These are phyloP conservation scores for Neonectria hederae DNA, from an alignment of 2,329 filamentous ascomycete species.

Conservation along the genomic window DNA sequence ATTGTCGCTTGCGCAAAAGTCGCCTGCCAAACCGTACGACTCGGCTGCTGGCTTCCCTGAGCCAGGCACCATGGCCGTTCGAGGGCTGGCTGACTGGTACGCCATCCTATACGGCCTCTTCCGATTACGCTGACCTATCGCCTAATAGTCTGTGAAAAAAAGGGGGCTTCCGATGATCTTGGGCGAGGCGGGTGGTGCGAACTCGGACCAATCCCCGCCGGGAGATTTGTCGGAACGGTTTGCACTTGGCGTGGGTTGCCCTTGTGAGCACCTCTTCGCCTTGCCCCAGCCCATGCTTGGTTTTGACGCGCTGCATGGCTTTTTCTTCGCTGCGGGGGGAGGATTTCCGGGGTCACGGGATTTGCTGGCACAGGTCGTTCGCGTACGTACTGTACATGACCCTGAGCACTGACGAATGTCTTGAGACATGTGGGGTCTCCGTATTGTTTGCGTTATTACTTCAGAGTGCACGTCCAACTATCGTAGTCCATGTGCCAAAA, in stretches of 20 bases:
- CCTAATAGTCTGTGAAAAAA: conserved; percentile 18
- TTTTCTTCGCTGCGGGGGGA: conserved; percentile 2
- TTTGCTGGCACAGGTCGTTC: not conserved
- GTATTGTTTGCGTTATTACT: not conserved
- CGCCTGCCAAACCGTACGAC: conserved; percentile 39
- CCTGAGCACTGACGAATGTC: not conserved
- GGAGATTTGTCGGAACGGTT: conserved; percentile 33
- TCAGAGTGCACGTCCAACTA: no score
- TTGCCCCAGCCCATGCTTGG: conserved; percentile 11
- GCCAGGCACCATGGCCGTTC: conserved; percentile 15
- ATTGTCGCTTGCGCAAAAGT: conserved; percentile 27
- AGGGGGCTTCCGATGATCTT: conserved; percentile 18
- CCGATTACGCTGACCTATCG: conserved; percentile 40
- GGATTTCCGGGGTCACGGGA: not conserved
- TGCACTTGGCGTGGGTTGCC: conserved; percentile 30
- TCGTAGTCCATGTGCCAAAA: not conserved
- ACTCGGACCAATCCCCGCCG: conserved; percentile 41
- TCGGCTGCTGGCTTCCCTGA: conserved; percentile 17
- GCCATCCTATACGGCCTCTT: conserved; percentile 30
- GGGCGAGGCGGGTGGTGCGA: conserved; percentile 20
- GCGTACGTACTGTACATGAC: not conserved
- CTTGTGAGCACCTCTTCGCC: not conserved
- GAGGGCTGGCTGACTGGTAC: not conserved
- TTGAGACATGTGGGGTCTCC: not conserved
- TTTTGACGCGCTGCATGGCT: conserved; percentile 11